Evolutionary conservation across 1,284 basidiomycete genomes (phyloP), one percentile per base, ranked within the genome.

Genomic region (Irpex rosettiformis): DNA sequence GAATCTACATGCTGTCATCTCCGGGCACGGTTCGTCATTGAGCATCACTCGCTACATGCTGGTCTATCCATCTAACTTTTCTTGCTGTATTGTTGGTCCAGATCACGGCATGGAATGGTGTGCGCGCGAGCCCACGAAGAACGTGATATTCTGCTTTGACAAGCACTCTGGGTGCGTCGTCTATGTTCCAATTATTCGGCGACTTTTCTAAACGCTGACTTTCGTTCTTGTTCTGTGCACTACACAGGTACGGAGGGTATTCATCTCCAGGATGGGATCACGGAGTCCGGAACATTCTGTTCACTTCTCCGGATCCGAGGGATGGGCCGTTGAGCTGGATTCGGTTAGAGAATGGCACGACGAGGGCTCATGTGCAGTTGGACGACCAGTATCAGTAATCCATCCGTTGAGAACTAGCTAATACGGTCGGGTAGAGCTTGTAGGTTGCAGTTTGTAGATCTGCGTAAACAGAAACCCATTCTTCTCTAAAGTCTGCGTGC

Each of bases 101-200:
- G 85, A 86, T 66, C 87, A 89, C 62, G 86, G 86, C 1, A 79
- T 88, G 58, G 87, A 89, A 69, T 89, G 87, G 86, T n/a, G n/a
- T n/a, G n/a, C n/a, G n/a, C n/a, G n/a, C n/a, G n/a, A n/a, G n/a
- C n/a, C n/a, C n/a, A n/a, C n/a, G n/a, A n/a, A n/a, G n/a, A n/a
- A n/a, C n/a, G n/a, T 86, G 10, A 80, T 87, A 1, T 88, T 88
- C 70, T 89, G 87, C 67, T 89, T 89, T 62, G 76, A 79, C 64
- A 89, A 89, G 67, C 87, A 89, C 67, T 84, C 85, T 1, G 86
- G 86, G 84, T 87, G 62, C 7, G 79, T 73, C 43, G 24, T 37
- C 33, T 11, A 37, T 16, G 33, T 28, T 18, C 22, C 7, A 21
- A 28, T 54, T n/a, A 5, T 47, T 43, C 29, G 37, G 30, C 48